Conservation (phyloP, 2,329 filamentous ascomycete species). For the Daldinia eschscholtzii region DNA sequence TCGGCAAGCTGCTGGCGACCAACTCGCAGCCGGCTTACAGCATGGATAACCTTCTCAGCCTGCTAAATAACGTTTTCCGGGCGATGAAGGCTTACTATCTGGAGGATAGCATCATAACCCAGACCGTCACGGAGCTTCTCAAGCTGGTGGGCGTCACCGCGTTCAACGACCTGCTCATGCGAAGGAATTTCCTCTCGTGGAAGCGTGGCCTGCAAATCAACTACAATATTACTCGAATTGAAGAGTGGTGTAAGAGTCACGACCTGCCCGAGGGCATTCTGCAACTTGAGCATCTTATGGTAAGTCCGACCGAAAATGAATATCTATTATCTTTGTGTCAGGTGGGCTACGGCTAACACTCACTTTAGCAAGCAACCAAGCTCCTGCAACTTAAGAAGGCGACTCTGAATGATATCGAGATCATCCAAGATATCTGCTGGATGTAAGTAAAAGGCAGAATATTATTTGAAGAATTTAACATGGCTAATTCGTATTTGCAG, state of each 20-base stretch:
- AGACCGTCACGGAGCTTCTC: constrained; percentile 94
- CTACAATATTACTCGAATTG: constrained; percentile 99
- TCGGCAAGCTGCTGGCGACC: constrained; percentile 93
- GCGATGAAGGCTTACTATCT: constrained; percentile 99
- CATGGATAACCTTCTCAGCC: constrained; percentile 97
- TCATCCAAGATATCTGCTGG: constrained; percentile 99
- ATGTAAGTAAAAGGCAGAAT: constrained; percentile 75
- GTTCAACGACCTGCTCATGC: constrained; percentile 98
- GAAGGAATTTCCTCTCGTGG: constrained; percentile 98
- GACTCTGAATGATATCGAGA: constrained; percentile 98
- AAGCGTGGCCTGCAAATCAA: constrained; percentile 99
- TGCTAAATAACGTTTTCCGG: constrained; percentile 97
- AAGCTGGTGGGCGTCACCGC: constrained; percentile 95
- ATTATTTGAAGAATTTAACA: constrained; percentile 14
- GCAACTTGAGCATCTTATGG: constrained; percentile 98
- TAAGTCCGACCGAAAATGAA: constrained; percentile 57
- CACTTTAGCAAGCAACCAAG: constrained; percentile 89
- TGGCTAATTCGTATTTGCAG: constrained; percentile 58
- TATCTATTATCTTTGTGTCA: constrained; percentile 4
- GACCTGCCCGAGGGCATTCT: constrained; percentile 99
- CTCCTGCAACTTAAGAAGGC: constrained; percentile 98
- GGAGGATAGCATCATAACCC: constrained; percentile 94
- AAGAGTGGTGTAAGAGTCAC: constrained; percentile 99
- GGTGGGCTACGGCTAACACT: constrained; percentile 50
- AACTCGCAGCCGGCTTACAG: constrained; percentile 96